A percentile compares a stretch with the other conserved stretches of the same genome.
Conservation (phyloP, 2,329 filamentous ascomycete genomes). For the Laburnicola sp. region DNA sequence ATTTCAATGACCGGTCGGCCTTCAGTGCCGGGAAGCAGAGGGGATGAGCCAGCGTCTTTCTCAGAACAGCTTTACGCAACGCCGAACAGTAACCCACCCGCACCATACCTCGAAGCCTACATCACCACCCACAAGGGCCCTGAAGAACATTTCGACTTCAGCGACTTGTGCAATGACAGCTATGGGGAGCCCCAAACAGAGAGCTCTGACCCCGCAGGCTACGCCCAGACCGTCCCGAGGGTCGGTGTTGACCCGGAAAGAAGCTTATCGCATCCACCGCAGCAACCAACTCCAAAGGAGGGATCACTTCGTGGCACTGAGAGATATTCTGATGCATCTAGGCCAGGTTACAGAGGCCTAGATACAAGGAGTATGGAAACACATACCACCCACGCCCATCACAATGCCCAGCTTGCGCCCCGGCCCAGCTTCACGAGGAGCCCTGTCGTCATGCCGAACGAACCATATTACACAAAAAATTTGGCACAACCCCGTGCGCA, state of each 20-base stretch:
- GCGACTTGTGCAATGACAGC: neutral
- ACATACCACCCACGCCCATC: constrained; percentile 2
- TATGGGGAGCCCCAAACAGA: neutral
- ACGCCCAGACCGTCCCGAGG: constrained; percentile 5
- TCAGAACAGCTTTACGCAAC: neutral
- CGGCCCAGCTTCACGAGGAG: constrained; percentile 3
- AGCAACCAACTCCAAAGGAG: constrained; percentile 11
- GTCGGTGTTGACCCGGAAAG: constrained; percentile 11
- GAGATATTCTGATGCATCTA: constrained; percentile 17
- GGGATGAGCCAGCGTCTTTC: neutral
- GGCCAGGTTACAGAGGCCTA: constrained; percentile 2
- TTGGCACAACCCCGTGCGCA: constrained; percentile 12
- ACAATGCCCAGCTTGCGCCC: constrained; percentile 17
- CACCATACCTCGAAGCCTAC: neutral
- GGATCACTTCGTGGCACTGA: constrained; percentile 14
- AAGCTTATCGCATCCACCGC: constrained; percentile 7
- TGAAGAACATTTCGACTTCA: neutral
- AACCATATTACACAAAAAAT: constrained; percentile 1
- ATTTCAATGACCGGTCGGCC: constrained; percentile 3
- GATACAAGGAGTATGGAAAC: constrained; percentile 6
- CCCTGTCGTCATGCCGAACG: constrained; percentile 11
- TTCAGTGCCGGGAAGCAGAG: neutral
- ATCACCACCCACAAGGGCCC: neutral
- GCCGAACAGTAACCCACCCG: neutral
- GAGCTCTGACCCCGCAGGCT: constrained; percentile 18